Base-by-base conservation (phyloP, 768 basidiomycete species). In the Rhodotorula graminis region DNA sequence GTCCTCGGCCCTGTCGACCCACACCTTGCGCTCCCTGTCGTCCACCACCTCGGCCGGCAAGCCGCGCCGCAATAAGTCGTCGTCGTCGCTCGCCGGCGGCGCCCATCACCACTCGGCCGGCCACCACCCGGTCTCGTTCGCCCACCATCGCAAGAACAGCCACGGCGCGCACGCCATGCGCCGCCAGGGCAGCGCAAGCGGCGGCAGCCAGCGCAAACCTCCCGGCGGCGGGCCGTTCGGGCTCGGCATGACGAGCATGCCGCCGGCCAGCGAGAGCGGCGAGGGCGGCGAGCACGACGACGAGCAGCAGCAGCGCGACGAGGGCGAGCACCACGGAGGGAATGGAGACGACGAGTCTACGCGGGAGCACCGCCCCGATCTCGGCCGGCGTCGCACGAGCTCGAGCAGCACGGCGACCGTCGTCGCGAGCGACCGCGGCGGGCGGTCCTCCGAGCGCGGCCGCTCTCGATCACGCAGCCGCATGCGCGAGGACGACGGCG, bases 211-310 rank as follows among this genome's bases (percentile, higher is more conserved):
- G 37, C 56, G 72, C n/a, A 61, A 58, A 33, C 16, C 44, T 37
- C 44, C 25, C 50, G 50, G 50, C 27, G 50, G 23, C 0, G 50
- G 50, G 11, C 42, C 49, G 14, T 69, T 75, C 50, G 74, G 68
- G 27, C 53, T 75, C n/a, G 74, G 70, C n/a, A 69, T 75, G 64
- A 75, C 68, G 42, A 66, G 58, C 31, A 64, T 75, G 61, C 63
- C 64, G 4, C 42, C 52, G 18, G 40, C 44, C 10, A 52, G 27
- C 0, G 49, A n/a, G 9, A 37, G 23, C 29, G 18, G 47, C 40
- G 29, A 57, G 23, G 23, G 25, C 15, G 16, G 52, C 25, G 52
- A 33, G 19, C 37, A 47, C 10, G 53, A 27, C 19, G 40, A n/a
- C 7, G 56, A n/a, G 14, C 47, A 37, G 3, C 42, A n/a, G 14